Evolutionary conservation across 1,139 yeast genomes (phyloP).

Genomic region (Geotrichum histeridarum): DNA sequence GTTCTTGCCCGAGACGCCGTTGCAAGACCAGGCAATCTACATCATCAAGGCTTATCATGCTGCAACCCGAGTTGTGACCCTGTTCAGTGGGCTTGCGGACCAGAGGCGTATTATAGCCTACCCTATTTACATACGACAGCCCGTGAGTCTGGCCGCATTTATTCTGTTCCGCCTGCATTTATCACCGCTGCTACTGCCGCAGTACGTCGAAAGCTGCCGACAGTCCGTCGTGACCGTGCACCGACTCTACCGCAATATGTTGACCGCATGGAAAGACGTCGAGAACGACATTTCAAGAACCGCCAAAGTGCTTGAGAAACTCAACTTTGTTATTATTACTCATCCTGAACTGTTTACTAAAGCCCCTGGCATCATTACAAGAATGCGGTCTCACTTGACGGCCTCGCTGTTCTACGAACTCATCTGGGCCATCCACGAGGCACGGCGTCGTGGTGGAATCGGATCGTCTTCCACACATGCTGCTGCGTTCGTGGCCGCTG

Average conservation of each 20-base stretch:
- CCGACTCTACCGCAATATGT: conserved; percentile 74
- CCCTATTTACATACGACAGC: conserved; percentile 81
- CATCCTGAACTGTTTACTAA: conserved; percentile 75
- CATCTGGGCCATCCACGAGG: conserved; percentile 93
- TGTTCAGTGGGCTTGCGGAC: conserved; percentile 66
- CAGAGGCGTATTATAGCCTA: conserved; percentile 66
- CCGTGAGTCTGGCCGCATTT: conserved; percentile 74
- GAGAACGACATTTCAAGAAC: conserved; percentile 87
- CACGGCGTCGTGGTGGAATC: conserved; percentile 56
- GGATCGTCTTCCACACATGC: conserved; percentile 4
- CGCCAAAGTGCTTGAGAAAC: conserved; percentile 84
- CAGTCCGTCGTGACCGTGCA: conserved; percentile 92
- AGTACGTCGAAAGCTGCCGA: conserved; percentile 79
- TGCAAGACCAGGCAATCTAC: conserved; percentile 79
- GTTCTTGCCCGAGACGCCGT: conserved; percentile 83
- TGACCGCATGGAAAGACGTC: conserved; percentile 85
- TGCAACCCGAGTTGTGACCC: conserved; percentile 76
- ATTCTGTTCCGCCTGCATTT: conserved; percentile 63
- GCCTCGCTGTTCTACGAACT: conserved; percentile 86
- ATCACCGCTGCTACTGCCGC: conserved; percentile 68
- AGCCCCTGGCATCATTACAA: conserved; percentile 64
- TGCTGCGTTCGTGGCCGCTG: conserved; percentile 23
- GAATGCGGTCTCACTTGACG: conserved; percentile 88
- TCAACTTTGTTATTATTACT: conserved; percentile 69
- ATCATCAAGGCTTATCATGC: conserved; percentile 75